Base-by-base conservation (phyloP, 306 rosid species). In the Canavalia gladiata region DNA sequence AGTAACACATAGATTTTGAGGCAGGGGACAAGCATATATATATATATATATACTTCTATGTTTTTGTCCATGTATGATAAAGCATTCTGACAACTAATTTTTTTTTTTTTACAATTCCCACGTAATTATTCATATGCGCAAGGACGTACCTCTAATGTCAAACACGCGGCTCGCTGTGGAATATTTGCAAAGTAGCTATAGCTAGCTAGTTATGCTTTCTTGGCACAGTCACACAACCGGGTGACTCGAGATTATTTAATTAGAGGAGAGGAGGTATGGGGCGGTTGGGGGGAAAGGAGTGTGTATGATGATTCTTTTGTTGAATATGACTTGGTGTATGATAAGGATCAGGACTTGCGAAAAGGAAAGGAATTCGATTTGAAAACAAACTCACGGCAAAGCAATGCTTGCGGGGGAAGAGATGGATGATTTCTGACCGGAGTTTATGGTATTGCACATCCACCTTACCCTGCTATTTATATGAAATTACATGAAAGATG, bases 11-110 rank as follows among this genome's bases (percentile, higher is more conserved):
- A 9, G 18, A 31, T 10, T 31, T 33, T 64, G 51, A 65, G 0
- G 71, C 71, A 65, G 71, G 71, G 71, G 71, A 65, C 71, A 65
- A 39, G 34, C 49, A 6, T 65, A 18, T 39, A 6, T 41, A 65
- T 51, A 12, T 51, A 43, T 39, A 4, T 39, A 39, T 2, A 39
- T 39, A 39, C 4, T 2, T 39, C 3, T 39, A 4, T 43, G 47
- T 55, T 25, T 25, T 2, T 63, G 69, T 63, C 18, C 12, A 6
- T n/a, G 31, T 13, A 64, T 18, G 37, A 64, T 6, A 2, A 64
- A 12, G 69, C 47, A 13, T 8, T 35, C 2, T 35, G 12, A 64
- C 31, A 64, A 35, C 41, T 2, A 37, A 37, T 2, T 37, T 37
- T 37, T 37, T 37, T 37, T 37, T 37, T 37, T 37, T 37, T 2